Evolutionary conservation across 1,284 basidiomycete genomes (phyloP), one percentile per base, ranked within the genome.

Genomic region (Tremellales sp.): DNA sequence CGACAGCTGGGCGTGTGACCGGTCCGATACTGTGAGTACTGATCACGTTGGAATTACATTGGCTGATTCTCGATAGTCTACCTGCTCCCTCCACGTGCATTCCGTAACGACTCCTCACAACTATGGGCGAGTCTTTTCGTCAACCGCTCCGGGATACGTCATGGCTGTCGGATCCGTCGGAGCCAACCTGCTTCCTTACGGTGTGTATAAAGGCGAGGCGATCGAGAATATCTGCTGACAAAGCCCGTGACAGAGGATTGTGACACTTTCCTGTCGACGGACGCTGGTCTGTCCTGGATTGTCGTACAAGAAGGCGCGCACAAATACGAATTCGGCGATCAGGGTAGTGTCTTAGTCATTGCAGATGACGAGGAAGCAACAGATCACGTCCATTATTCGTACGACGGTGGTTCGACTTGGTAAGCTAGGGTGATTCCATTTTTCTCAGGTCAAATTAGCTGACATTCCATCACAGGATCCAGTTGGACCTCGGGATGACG

Each of bases 301-400:
- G 89, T 89, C 84, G 78, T 86, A 8, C 77, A 77, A 33, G 76
- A 75, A 48, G 84, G 85, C 18, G 87, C 94, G 1, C 85, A 91
- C 70, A 90, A 91, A 73, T 97, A 97, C 66, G 92, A 97, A 70
- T 94, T 97, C 70, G 94, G 94, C 14, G 94, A 97, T 65, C 80
- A 78, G 77, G 67, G 94, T 1, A 86, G 85, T 55, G 78, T 97
- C 27, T 73, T 97, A 27, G 82, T 97, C 18, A 77, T 86, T 13
- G 82, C 91, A 7, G 84, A 92, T 57, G 92, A 98, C 62, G 92
- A 97, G 60, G 84, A 87, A 33, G 68, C 74, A n/a, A 85, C 83
- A 1, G 81, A 87, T 56, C 75, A 77, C 26, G 74, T 97, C 27
- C 76, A 76, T 36, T 97, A 94, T 69, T 88, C 87, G n/a, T 82